These are phyloP conservation scores for Tricholoma saponaceum DNA, from an alignment of 768 basidiomycete species.

Conservation along the genomic window DNA sequence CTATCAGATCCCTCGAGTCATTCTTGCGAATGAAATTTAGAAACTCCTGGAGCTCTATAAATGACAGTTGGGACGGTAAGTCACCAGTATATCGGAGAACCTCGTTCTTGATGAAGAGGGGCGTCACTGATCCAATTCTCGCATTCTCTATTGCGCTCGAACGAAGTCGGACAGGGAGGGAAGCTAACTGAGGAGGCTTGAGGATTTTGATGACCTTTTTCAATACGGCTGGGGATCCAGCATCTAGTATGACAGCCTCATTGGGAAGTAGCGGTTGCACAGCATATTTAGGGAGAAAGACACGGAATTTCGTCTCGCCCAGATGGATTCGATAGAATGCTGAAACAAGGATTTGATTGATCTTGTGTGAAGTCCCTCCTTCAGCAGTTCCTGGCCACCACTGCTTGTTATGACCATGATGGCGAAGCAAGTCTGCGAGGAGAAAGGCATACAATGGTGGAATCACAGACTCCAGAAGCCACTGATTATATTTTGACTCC, in stretches of 20 bases:
- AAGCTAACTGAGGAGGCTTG: slow-evolving; percentile 11
- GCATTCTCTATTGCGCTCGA: slow-evolving; percentile 13
- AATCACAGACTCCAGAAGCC: slow-evolving; percentile 33
- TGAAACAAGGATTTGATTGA: background rate
- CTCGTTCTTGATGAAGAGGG: slow-evolving; percentile 22
- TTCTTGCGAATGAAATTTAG: slow-evolving; percentile 22
- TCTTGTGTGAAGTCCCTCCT: slow-evolving; percentile 9
- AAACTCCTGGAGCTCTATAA: slow-evolving; percentile 19
- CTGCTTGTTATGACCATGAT: slow-evolving; percentile 16
- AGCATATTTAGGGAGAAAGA: slow-evolving; percentile 3
- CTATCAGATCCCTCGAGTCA: slow-evolving; percentile 15
- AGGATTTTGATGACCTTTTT: slow-evolving; percentile 18
- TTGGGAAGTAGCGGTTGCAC: background rate
- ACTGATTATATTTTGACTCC: slow-evolving; percentile 38
- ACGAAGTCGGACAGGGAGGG: slow-evolving; percentile 16
- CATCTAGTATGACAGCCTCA: background rate
- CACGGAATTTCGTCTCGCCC: background rate
- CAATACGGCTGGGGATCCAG: slow-evolving; percentile 5
- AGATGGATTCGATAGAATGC: slow-evolving; percentile 5
- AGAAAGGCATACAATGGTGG: slow-evolving; percentile 36
- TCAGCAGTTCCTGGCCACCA: slow-evolving; percentile 33
- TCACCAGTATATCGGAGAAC: slow-evolving; percentile 11
- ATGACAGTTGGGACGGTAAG: slow-evolving; percentile 9
- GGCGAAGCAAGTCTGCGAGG: slow-evolving; percentile 26
- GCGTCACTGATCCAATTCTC: slow-evolving; percentile 18